Evolutionary conservation across 441 rosid genomes (phyloP), one percentile per base, ranked within the genome.

Genomic region (Populus hybrid): DNA sequence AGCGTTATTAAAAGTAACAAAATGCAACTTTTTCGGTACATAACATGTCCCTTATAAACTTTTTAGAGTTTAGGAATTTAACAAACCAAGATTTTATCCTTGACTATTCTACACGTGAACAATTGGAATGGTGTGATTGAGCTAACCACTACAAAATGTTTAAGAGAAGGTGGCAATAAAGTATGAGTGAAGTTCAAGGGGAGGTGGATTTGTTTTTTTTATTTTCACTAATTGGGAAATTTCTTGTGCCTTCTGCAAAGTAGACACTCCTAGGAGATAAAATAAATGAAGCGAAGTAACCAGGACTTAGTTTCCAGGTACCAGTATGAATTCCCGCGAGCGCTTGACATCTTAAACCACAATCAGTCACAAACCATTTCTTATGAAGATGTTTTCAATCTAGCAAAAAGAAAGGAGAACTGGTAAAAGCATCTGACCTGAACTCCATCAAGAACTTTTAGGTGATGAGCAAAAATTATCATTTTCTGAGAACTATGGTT

Each of bases 381-480:
- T 50, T 14, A 50, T 50, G 59, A 50, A 50, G 59, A 50, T 50
- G 59, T 50, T 14, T 50, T 16, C 59, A 50, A 50, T 50, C n/a
- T 50, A 16, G 59, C 6, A 50, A 16, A 14, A 6, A 50, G 59
- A 5, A 59, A 16, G 23, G 34, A 67, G 23, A 64, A 59, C 28
- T 34, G 23, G 63, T 40, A 69, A 69, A 77, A 73, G 65, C 80
- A 71, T 81, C 87, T 83, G 59, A 95, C 99, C 93, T 95, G 97
- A 76, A 95, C 85, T 76, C 97, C 91, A 85, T 95, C 91, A 70
- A 95, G 95, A 87, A 95, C 99, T 89, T 89, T 94, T 81, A 86
- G 98, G 82, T 95, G 99, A 87, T 95, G 98, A 67, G 92, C 99
- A 87, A 95, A 95, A 81, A 95, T 86, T 73, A 95, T 87, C 98